Percentiles rank a stretch among this genome's conserved stretches.
Conservation (phyloP, 192 early-diverging fungal genomes). For the Allomyces arbusculus region DNA sequence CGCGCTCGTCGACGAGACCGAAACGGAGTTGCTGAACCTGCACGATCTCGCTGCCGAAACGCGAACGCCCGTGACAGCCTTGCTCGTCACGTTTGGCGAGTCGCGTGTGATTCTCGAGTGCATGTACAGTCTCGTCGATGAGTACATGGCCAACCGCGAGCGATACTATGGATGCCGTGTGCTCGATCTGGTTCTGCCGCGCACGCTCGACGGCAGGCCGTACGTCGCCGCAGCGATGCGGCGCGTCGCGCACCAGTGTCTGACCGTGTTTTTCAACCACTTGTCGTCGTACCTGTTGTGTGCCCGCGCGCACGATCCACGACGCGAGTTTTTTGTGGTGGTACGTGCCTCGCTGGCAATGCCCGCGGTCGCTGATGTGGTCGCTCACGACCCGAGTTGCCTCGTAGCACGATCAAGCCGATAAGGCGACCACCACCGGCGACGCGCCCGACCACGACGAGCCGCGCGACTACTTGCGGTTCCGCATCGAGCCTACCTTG, state of each 20-base stretch:
- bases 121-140: slow-evolving; percentile 16
- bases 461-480: background rate
- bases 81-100: slow-evolving; percentile 17
- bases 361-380: too few relatives aligned
- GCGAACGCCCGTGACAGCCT: slow-evolving; percentile 20
- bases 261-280: slow-evolving; percentile 32
- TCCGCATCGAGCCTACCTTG: background rate
- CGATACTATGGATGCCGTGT: slow-evolving; percentile 21
- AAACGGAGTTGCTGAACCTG: slow-evolving; percentile 14
- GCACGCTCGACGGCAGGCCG: slow-evolving; percentile 25
- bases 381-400: too few relatives aligned
- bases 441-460: too few relatives aligned
- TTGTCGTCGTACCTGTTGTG: slow-evolving; percentile 46
- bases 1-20: slow-evolving; percentile 5
- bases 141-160: slow-evolving; percentile 12
- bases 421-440: too few relatives aligned
- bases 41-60: slow-evolving; percentile 26
- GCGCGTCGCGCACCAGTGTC: slow-evolving; percentile 20
- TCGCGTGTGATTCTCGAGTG: slow-evolving; percentile 30
- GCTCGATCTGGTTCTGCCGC: slow-evolving; percentile 26
- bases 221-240: slow-evolving; percentile 25
- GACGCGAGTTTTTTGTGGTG: slow-evolving; percentile 43
- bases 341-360: slow-evolving; percentile 1
- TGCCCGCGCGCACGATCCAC: slow-evolving; percentile 34
- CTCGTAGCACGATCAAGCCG: too few relatives aligned